A percentile compares a stretch with the other conserved stretches of the same genome.
phyloP scores from a whole-genome alignment of 2,329 filamentous ascomycete species.

The Botrytis tulipae region DNA sequence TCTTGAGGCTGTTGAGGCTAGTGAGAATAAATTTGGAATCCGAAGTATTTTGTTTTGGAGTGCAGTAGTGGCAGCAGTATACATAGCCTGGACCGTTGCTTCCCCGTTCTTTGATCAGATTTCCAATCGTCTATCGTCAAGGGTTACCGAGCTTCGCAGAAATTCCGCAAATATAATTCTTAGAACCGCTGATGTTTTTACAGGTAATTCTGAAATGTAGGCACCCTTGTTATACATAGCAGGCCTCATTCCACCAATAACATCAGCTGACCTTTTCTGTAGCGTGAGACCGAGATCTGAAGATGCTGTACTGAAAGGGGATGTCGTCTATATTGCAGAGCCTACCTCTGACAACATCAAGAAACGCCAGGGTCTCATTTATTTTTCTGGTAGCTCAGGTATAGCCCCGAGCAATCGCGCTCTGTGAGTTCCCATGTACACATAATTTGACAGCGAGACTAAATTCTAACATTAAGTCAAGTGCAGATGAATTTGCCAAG shows the following conservation, averaged over 20 bases:
- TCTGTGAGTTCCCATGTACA: neutral
- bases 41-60: neutral
- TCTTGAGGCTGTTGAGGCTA: neutral
- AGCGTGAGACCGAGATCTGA: neutral
- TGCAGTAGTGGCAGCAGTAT: neutral
- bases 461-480: neutral
- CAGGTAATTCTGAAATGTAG: neutral
- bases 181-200: neutral
- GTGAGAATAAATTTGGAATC: neutral
- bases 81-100: neutral
- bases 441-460: neutral
- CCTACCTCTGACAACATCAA: neutral
- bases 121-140: neutral
- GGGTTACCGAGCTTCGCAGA: neutral
- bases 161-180: neutral
- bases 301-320: neutral
- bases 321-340: neutral
- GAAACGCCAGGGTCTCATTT: neutral
- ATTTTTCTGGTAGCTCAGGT: neutral
- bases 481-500: slow-evolving; percentile 9
- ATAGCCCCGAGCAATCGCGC: neutral
- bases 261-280: neutral
- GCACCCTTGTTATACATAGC: neutral
- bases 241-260: neutral
- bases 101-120: neutral